These are phyloP conservation scores for Lodderomyces orthopsilosis DNA, from an alignment of 1,139 yeast species.

Conservation along the genomic window DNA sequence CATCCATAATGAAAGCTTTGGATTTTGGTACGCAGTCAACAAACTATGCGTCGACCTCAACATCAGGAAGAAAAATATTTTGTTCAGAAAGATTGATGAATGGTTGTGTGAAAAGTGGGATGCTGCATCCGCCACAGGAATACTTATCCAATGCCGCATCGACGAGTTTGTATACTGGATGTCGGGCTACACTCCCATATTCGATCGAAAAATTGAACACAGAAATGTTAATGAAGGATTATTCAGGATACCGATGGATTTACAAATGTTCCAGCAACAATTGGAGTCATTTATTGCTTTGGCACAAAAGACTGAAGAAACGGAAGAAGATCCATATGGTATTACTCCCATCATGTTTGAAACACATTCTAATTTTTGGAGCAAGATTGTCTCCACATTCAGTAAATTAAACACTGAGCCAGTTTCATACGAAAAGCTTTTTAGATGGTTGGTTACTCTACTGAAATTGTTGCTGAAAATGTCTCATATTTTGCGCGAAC, in stretches of 20 bases:
- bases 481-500: not conserved
- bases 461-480: slow-evolving; percentile 5
- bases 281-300: slow-evolving; percentile 1
- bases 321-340: not conserved
- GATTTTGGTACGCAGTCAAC: slow-evolving; percentile 51
- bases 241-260: not conserved
- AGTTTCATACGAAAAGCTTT: slow-evolving; percentile 4
- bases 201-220: not conserved
- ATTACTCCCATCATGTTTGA: not conserved
- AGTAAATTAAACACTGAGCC: slow-evolving; percentile 7
- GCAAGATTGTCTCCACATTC: slow-evolving; percentile 8
- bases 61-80: slow-evolving; percentile 16
- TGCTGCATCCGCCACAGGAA: slow-evolving; percentile 7
- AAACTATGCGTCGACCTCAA: slow-evolving; percentile 33
- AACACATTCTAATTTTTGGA: slow-evolving; percentile 4
- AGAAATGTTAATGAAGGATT: not conserved
- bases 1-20: slow-evolving; percentile 44
- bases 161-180: not conserved
- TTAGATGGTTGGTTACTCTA: slow-evolving; percentile 12
- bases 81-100: slow-evolving; percentile 28
- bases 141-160: not conserved
- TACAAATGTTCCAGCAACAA: not conserved
- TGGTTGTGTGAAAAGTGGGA: slow-evolving; percentile 53
- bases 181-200: not conserved
- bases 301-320: too few relatives aligned